A percentile compares a stretch with the other conserved stretches of the same genome.
Evolutionary conservation across 176 grass and related monocot species (phyloP).

Genomic region (Ananas comosus): DNA sequence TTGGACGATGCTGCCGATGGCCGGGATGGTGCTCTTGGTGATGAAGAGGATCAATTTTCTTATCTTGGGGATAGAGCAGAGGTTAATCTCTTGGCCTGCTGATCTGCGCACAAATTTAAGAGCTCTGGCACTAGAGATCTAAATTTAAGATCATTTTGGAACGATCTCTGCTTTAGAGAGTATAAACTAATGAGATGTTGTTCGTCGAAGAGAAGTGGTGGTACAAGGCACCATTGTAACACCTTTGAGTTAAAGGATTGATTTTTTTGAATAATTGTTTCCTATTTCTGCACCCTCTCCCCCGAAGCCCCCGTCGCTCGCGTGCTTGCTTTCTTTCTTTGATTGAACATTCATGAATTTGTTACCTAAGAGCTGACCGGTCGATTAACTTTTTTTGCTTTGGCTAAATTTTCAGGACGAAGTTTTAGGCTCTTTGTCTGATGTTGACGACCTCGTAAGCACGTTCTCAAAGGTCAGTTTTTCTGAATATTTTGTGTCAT

Average conservation of each 20-base stretch:
- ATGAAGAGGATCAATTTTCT: conserved; percentile 19
- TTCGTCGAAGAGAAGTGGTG: too few relatives aligned
- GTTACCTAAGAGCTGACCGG: background rate
- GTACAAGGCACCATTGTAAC: too few relatives aligned
- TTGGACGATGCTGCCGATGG: conserved; percentile 23
- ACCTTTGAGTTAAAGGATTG: too few relatives aligned
- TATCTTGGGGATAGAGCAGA: background rate
- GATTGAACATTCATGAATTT: background rate
- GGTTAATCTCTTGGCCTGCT: conserved; percentile 4
- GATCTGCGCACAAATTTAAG: background rate
- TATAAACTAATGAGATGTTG: too few relatives aligned
- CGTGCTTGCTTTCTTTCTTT: too few relatives aligned
- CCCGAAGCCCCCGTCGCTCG: too few relatives aligned
- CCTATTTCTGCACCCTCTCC: too few relatives aligned
- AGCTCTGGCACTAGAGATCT: background rate
- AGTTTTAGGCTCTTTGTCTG: conserved; percentile 36
- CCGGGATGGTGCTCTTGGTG: conserved; percentile 1
- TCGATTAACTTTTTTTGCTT: conserved; percentile 1
- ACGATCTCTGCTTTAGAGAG: too few relatives aligned
- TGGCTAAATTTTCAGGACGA: conserved; percentile 32
- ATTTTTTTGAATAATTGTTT: too few relatives aligned
- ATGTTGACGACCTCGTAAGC: conserved; percentile 46
- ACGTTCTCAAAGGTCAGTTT: conserved; percentile 55
- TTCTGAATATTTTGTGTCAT: conserved; percentile 3
- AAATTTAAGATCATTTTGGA: too few relatives aligned